Evolutionary conservation across 192 early-diverging fungal genomes (phyloP).

Genomic region (Coemansia furcata): DNA sequence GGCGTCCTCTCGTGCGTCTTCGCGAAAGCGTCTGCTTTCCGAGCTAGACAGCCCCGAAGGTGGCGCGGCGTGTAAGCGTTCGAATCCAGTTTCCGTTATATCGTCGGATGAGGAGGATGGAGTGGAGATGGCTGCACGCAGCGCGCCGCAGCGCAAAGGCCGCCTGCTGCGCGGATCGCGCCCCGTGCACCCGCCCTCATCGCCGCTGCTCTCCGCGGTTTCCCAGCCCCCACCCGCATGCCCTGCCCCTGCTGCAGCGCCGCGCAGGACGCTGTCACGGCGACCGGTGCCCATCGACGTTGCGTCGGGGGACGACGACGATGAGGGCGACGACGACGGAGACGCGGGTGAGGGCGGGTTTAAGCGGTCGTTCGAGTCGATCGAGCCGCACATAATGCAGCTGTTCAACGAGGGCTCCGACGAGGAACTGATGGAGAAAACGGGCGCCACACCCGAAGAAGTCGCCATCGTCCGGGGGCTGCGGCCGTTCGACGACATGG

Average conservation of each 20-base stretch:
- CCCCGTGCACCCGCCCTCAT: constrained; percentile 7
- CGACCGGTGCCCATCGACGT: neutral
- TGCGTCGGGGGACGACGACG: constrained; percentile 17
- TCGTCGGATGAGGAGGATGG: constrained; percentile 16
- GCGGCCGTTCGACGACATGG: constrained; percentile 59
- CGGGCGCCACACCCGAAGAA: constrained; percentile 29
- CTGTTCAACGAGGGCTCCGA: constrained; percentile 31
- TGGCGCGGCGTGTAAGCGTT: constrained; percentile 5
- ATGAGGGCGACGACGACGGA: constrained; percentile 21
- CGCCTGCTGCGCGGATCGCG: constrained; percentile 35
- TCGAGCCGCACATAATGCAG: constrained; percentile 41
- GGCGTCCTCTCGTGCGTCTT: neutral
- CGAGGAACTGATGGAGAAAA: constrained; percentile 40
- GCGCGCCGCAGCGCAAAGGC: constrained; percentile 11
- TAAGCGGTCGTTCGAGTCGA: constrained; percentile 18
- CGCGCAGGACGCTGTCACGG: constrained; percentile 13
- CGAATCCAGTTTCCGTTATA: constrained; percentile 12
- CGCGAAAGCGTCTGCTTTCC: constrained; percentile 21
- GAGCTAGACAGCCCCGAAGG: constrained; percentile 16
- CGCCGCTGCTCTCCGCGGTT: neutral
- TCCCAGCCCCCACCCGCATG: neutral
- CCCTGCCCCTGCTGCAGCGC: neutral
- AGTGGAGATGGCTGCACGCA: neutral
- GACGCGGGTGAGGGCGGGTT: neutral
- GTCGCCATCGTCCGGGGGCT: constrained; percentile 45